Evolutionary conservation across 2,329 filamentous ascomycete genomes (phyloP).

Genomic region (Byssothecium circinans): DNA sequence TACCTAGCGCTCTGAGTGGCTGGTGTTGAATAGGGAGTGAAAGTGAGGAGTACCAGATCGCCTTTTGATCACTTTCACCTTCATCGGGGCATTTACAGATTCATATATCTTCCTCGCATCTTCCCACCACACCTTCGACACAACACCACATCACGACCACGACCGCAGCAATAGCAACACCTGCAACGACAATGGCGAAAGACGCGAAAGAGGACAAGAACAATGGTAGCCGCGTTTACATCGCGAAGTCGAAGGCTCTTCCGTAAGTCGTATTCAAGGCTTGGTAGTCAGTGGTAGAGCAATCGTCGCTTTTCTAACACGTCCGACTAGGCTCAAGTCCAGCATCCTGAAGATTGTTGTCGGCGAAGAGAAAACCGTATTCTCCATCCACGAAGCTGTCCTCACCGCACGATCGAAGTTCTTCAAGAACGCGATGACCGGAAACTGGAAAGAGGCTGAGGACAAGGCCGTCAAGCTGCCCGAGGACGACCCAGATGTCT

Average conservation of each 20-base stretch:
- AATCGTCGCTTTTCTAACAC: no score
- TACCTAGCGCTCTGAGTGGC: no score
- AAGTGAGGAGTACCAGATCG: no score
- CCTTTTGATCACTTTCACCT: neutral
- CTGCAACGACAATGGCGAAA: neutral
- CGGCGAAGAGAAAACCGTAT: neutral
- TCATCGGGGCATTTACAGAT: neutral
- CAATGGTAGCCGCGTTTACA: neutral
- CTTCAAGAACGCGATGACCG: conserved; percentile 5
- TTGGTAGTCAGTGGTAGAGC: no score
- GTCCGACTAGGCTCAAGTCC: neutral
- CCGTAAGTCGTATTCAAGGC: no score
- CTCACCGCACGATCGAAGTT: conserved; percentile 8
- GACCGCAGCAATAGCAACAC: neutral
- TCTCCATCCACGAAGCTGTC: conserved; percentile 4
- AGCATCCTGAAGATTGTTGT: conserved; percentile 1
- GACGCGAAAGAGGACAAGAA: neutral
- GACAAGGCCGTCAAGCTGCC: conserved; percentile 7
- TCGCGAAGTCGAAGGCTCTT: neutral
- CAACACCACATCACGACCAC: neutral
- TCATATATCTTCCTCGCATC: neutral
- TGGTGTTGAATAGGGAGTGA: no score
- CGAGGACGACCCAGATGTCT: conserved; percentile 7
- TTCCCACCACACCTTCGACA: neutral
- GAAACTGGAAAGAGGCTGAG: conserved; percentile 8